Evolutionary conservation across 441 rosid species (phyloP), one percentile per base, ranked within the genome.

Genomic region (Bocquillonia castaneifolia): DNA sequence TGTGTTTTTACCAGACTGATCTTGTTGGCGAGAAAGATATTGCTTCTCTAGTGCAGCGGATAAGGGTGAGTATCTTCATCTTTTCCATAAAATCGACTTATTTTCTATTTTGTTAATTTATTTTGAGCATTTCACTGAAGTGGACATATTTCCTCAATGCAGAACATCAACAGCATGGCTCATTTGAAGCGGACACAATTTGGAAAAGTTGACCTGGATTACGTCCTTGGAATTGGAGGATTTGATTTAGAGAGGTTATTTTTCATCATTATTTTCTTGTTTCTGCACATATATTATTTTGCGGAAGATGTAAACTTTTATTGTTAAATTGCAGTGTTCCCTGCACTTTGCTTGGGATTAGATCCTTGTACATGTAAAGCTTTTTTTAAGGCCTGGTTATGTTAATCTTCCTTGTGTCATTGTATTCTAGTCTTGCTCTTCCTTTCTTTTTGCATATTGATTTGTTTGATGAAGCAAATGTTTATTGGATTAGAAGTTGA

Each of bases 201-300:
- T 72, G 97, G 99, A 73, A 84, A 89, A 64, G 96, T 91, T 77
- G 91, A 94, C 86, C 82, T 94, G 84, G 96, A 91, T 66, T 91
- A 89, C 79, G 96, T 91, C 79, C 96, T 94, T 80, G 97, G 99
- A 47, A 87, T 91, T 80, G 96, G 99, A 67, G 99, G 99, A 75
- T 93, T 91, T 82, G 97, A 93, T 83, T 79, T 93, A 73, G 97
- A 91, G 81, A 88, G 99, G 97, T 93, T 68, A 67, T 67, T 29
- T 74, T 82, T 51, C 32, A 10, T 2, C 10, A 28, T 37, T 65
- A 36, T 53, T 57, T 53, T 29, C 59, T 66, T 67, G 59, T 58
- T 72, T 29, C 56, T 72, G 54, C 36, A 37, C n/a, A 17, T 55
- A 6, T 42, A 6, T 26, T 17, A 31, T 40, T 1, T 22, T 39